Evolutionary conservation across 2,329 filamentous ascomycete genomes (phyloP).

Genomic region (Exophiala alcalophila): DNA sequence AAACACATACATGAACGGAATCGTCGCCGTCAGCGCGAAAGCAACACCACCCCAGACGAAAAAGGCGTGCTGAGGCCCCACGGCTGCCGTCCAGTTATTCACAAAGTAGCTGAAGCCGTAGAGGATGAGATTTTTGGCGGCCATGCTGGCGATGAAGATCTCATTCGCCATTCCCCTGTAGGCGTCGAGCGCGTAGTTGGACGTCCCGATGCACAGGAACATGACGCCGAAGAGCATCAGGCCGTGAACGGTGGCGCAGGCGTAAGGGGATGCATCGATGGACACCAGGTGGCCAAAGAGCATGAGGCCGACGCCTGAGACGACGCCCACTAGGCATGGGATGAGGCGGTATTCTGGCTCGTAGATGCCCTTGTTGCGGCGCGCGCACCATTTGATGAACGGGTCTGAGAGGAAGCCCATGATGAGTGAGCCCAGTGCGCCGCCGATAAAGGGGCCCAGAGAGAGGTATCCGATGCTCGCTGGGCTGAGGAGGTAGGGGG

Average conservation of each 20-base stretch:
- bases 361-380: slow-evolving; percentile 43
- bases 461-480: slow-evolving; percentile 31
- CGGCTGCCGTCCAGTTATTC: slow-evolving; percentile 18
- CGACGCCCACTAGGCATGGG: slow-evolving; percentile 39
- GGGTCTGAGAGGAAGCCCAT: slow-evolving; percentile 37
- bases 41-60: slow-evolving; percentile 19
- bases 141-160: slow-evolving; percentile 45
- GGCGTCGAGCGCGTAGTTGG: slow-evolving; percentile 51
- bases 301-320: slow-evolving; percentile 50
- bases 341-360: slow-evolving; percentile 43
- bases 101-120: slow-evolving; percentile 37
- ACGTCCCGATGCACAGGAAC: slow-evolving; percentile 45
- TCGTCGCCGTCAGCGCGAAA: slow-evolving; percentile 15
- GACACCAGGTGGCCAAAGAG: slow-evolving; percentile 33
- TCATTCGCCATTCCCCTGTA: slow-evolving; percentile 45
- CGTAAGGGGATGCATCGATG: slow-evolving; percentile 1
- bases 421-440: slow-evolving; percentile 36
- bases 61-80: slow-evolving; percentile 17
- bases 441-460: slow-evolving; percentile 19
- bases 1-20: slow-evolving; percentile 15
- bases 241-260: slow-evolving; percentile 19
- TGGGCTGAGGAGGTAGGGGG: slow-evolving; percentile 33
- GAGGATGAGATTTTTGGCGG: slow-evolving; percentile 46
- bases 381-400: slow-evolving; percentile 38
- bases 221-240: slow-evolving; percentile 20